Evolutionary conservation across 2,329 filamentous ascomycete species (phyloP).

Genomic region (Pseudogymnoascus sp.): DNA sequence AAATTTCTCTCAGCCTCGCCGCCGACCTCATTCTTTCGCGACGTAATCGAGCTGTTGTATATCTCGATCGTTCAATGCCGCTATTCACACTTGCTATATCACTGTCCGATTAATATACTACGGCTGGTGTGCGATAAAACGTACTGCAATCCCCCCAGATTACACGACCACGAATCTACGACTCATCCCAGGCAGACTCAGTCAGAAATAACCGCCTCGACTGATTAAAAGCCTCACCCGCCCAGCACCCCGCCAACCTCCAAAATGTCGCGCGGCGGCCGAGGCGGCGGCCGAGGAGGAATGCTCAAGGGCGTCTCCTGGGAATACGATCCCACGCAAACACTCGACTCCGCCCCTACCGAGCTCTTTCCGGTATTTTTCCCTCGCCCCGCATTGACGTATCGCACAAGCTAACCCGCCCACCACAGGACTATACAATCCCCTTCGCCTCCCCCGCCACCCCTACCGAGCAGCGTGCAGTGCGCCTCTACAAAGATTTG

Average conservation of each 20-base stretch:
- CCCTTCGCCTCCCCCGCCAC: slow-evolving; percentile 34
- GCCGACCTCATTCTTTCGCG: not conserved
- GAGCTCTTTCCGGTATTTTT: slow-evolving; percentile 39
- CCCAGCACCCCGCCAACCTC: not conserved
- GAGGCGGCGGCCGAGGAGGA: slow-evolving; percentile 17
- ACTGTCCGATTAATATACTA: not conserved
- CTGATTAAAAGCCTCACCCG: not conserved
- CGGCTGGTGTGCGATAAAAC: not conserved
- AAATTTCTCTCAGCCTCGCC: slow-evolving; percentile 4
- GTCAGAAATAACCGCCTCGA: not conserved
- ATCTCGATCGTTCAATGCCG: not conserved
- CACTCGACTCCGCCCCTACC: slow-evolving; percentile 34
- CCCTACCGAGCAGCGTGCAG: slow-evolving; percentile 37
- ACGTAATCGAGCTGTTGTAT: slow-evolving; percentile 3
- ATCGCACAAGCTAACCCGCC: slow-evolving; percentile 7
- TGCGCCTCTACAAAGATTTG: slow-evolving; percentile 43
- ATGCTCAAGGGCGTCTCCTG: slow-evolving; percentile 27
- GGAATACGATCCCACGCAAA: slow-evolving; percentile 24
- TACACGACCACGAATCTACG: not conserved
- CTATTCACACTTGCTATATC: not conserved
- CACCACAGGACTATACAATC: slow-evolving; percentile 24
- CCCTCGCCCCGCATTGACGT: slow-evolving; percentile 9
- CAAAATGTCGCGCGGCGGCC: slow-evolving; percentile 15
- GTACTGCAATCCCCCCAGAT: not conserved
- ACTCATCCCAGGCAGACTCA: not conserved